Evolutionary conservation across 1,139 yeast genomes (phyloP).

Genomic region (Saccharomycopsis hybrid): DNA sequence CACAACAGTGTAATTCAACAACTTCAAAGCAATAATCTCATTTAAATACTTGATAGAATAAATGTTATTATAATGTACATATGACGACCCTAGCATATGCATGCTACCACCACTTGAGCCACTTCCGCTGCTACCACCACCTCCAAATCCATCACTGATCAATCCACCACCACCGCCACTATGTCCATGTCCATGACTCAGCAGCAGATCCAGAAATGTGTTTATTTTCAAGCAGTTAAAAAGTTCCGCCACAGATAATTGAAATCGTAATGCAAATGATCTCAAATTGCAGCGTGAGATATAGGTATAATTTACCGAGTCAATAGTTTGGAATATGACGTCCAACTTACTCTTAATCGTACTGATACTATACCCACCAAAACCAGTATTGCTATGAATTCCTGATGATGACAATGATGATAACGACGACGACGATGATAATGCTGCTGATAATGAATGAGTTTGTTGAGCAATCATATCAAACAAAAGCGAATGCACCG

Average conservation of each 20-base stretch:
- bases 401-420: too few relatives aligned
- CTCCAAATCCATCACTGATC: neutral
- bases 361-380: neutral
- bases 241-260: slow-evolving; percentile 33
- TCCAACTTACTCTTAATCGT: slow-evolving; percentile 33
- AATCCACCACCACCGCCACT: too few relatives aligned
- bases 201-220: neutral
- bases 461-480: slow-evolving; percentile 55
- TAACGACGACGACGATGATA: slow-evolving; percentile 21
- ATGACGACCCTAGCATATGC: neutral
- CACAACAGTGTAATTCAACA: slow-evolving; percentile 33
- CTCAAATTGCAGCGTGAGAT: slow-evolving; percentile 60
- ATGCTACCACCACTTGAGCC: neutral
- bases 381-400: too few relatives aligned
- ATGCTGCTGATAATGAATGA: slow-evolving; percentile 36
- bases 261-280: slow-evolving; percentile 50
- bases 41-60: slow-evolving; percentile 19
- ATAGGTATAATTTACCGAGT: slow-evolving; percentile 56
- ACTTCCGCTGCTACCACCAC: too few relatives aligned
- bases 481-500: slow-evolving; percentile 65
- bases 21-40: slow-evolving; percentile 34
- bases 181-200: too few relatives aligned
- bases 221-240: slow-evolving; percentile 18
- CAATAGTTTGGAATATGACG: slow-evolving; percentile 58
- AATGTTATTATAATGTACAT: slow-evolving; percentile 8